Evolutionary conservation across 2,329 filamentous ascomycete species (phyloP).

Genomic region (Alternaria consortialis): DNA sequence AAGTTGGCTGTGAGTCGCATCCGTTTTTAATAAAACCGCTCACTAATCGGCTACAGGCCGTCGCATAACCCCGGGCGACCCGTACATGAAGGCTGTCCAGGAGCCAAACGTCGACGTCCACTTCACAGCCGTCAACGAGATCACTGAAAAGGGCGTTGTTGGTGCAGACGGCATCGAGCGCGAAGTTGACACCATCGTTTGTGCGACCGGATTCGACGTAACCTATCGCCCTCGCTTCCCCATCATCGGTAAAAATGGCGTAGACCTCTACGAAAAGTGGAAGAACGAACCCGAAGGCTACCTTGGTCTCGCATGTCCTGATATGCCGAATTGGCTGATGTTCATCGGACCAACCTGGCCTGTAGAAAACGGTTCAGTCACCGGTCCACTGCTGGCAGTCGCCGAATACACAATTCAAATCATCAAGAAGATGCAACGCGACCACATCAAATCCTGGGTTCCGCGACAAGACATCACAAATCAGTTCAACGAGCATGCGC

Average conservation of each 20-base stretch:
- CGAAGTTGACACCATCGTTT: conserved; percentile 56
- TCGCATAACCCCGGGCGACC: conserved; percentile 60
- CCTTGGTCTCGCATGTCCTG: conserved; percentile 53
- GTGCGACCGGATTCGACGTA: conserved; percentile 58
- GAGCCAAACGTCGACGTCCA: conserved; percentile 62
- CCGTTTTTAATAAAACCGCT: no score
- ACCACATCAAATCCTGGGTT: conserved; percentile 55
- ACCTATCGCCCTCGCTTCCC: conserved; percentile 56
- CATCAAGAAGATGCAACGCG: conserved; percentile 58
- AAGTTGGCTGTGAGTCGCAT: conserved; percentile 52
- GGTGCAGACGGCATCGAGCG: conserved; percentile 55
- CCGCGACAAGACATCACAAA: conserved; percentile 55
- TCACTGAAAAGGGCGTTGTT: conserved; percentile 58
- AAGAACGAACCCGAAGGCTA: conserved; percentile 52
- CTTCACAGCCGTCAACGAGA: conserved; percentile 57
- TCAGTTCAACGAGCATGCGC: conserved; percentile 55
- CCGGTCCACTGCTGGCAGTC: conserved; percentile 52
- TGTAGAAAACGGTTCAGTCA: conserved; percentile 58
- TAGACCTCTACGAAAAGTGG: conserved; percentile 54
- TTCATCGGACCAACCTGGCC: conserved; percentile 55
- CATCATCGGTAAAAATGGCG: conserved; percentile 53
- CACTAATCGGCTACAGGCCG: conserved; percentile 36
- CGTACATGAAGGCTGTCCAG: conserved; percentile 62
- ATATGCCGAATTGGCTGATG: conserved; percentile 56
- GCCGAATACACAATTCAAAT: conserved; percentile 54